Percentiles rank a stretch among this genome's conserved stretches.
Evolutionary conservation across 805 yeast genomes (phyloP).

Genomic region (Candida quercuum): DNA sequence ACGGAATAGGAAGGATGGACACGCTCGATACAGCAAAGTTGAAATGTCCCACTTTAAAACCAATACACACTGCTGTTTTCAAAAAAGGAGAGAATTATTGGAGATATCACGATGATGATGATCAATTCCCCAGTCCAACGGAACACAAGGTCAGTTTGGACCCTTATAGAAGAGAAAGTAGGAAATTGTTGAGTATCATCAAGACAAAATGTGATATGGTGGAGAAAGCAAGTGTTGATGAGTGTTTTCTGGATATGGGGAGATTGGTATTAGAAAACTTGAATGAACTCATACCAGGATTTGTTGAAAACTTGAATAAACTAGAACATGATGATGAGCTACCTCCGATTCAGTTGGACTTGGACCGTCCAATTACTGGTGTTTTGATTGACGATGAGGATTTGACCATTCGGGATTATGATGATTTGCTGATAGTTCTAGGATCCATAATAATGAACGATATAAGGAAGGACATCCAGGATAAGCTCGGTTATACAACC

Average conservation of each 20-base stretch:
- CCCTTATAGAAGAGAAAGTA: slow-evolving; percentile 83
- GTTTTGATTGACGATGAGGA: slow-evolving; percentile 11
- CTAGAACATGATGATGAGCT: slow-evolving; percentile 24
- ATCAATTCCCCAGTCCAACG: slow-evolving; percentile 50
- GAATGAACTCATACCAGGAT: slow-evolving; percentile 41
- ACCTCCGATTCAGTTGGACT: slow-evolving; percentile 32
- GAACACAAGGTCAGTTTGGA: slow-evolving; percentile 83
- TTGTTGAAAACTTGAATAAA: slow-evolving; percentile 21
- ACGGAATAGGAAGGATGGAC: slow-evolving; percentile 78
- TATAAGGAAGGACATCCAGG: slow-evolving; percentile 47
- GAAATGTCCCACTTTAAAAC: slow-evolving; percentile 70
- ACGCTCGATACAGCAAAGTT: slow-evolving; percentile 57
- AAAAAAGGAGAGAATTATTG: slow-evolving; percentile 80
- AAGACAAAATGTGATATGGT: slow-evolving; percentile 57
- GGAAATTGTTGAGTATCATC: slow-evolving; percentile 69
- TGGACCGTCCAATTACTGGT: slow-evolving; percentile 27
- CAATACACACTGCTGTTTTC: slow-evolving; percentile 93
- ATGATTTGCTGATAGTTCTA: slow-evolving; percentile 62
- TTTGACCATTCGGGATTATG: slow-evolving; percentile 56
- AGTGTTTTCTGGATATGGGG: slow-evolving; percentile 83
- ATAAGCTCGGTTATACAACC: slow-evolving; percentile 70
- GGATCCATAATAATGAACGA: slow-evolving; percentile 58
- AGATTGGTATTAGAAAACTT: slow-evolving; percentile 44
- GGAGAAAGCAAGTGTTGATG: slow-evolving; percentile 96
- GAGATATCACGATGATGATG: slow-evolving; percentile 57